Percentiles rank a stretch among this genome's conserved stretches.
phyloP scores from a whole-genome alignment of 305 asterid species.

The Striga hermonthica region DNA sequence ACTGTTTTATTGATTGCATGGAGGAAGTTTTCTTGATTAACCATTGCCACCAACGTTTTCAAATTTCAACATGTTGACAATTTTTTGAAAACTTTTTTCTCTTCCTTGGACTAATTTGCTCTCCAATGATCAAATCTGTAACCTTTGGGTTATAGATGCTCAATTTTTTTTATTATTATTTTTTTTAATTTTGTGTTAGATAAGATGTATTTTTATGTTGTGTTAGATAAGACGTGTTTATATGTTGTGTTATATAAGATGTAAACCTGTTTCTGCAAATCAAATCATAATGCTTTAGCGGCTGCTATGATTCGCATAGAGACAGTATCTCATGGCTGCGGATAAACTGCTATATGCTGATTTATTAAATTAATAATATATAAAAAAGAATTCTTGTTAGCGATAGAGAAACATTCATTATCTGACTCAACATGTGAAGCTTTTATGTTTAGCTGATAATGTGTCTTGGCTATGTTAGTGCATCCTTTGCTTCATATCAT shows the following conservation, averaged over 20 bases:
- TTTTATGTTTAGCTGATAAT: neutral
- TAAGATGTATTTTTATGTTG: neutral
- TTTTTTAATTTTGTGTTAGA: too few species aligned
- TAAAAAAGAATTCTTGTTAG: neutral
- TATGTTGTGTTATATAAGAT: too few species aligned
- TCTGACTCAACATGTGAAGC: neutral
- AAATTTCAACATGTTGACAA: too few species aligned
- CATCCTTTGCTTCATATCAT: neutral
- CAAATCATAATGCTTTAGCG: slow-evolving; percentile 11
- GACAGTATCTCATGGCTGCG: neutral
- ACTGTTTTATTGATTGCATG: slow-evolving; percentile 1
- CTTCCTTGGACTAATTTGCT: too few species aligned
- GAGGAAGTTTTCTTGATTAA: slow-evolving; percentile 21
- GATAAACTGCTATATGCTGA: too few species aligned
- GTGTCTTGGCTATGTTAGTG: neutral
- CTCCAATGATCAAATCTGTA: too few species aligned
- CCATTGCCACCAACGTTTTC: neutral
- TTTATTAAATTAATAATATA: slow-evolving; percentile 1
- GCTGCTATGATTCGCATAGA: slow-evolving; percentile 23
- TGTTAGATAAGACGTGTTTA: too few species aligned
- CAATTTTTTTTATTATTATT: too few species aligned
- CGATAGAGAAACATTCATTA: neutral
- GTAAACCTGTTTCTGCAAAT: slow-evolving; percentile 25
- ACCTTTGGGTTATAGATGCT: too few species aligned
- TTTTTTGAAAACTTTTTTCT: too few species aligned